Percentiles rank a stretch among this genome's conserved stretches.
phyloP scores from a whole-genome alignment of 1,284 basidiomycete genomes.

The Papiliotrema flavescens region DNA sequence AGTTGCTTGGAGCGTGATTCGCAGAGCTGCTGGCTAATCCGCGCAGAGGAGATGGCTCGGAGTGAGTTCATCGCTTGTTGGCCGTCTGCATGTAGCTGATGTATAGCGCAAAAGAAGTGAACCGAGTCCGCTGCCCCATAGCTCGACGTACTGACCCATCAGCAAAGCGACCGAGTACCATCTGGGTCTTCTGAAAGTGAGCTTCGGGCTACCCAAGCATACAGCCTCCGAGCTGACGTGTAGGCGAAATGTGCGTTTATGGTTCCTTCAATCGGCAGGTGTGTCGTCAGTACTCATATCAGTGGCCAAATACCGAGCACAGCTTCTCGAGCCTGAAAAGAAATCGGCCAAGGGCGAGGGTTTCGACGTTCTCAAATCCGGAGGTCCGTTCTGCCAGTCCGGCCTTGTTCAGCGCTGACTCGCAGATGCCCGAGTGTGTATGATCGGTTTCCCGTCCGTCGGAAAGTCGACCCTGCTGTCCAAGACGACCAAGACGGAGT shows the following conservation, averaged over 20 bases:
- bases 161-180: conserved; percentile 79
- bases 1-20: conserved; percentile 31
- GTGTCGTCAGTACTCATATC: neutral
- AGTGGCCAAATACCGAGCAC: conserved; percentile 82
- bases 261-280: neutral
- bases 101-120: conserved; percentile 84
- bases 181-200: conserved; percentile 52
- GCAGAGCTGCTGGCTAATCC: conserved; percentile 4
- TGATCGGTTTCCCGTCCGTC: conserved; percentile 93
- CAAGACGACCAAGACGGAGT: conserved; percentile 87
- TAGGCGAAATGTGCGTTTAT: conserved; percentile 47
- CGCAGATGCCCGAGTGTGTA: conserved; percentile 78
- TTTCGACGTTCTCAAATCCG: conserved; percentile 91
- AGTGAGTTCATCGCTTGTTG: conserved; percentile 55
- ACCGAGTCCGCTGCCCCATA: conserved; percentile 46
- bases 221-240: neutral
- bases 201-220: neutral
- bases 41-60: conserved; percentile 89
- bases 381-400: conserved; percentile 47
- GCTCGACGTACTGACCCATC: conserved; percentile 1
- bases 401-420: neutral
- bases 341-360: conserved; percentile 78
- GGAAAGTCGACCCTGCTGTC: conserved; percentile 91
- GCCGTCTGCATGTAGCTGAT: conserved; percentile 4
- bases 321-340: conserved; percentile 77